A percentile compares a stretch with the other conserved stretches of the same genome.
phyloP scores from a whole-genome alignment of 495 filamentous ascomycete species.

The Neurospora sp. region DNA sequence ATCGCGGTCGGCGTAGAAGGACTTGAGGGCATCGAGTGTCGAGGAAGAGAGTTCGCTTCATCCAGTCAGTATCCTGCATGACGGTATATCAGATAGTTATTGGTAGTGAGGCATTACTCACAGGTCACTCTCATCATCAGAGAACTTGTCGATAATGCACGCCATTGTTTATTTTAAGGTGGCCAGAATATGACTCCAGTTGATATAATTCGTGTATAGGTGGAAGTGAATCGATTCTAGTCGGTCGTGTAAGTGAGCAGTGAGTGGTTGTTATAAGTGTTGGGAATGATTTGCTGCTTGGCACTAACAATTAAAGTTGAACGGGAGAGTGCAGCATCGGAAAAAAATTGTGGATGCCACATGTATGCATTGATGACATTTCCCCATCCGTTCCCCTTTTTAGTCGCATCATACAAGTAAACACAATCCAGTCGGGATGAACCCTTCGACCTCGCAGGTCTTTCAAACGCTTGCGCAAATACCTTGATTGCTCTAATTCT shows the following conservation, averaged over 20 bases:
- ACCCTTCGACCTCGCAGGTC: neutral
- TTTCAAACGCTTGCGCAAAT: neutral
- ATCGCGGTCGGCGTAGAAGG: slow-evolving; percentile 62
- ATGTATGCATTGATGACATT: neutral
- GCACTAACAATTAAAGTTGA: neutral
- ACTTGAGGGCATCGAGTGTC: slow-evolving; percentile 52
- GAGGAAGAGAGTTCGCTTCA: slow-evolving; percentile 45
- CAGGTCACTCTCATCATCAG: slow-evolving; percentile 14
- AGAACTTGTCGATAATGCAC: neutral
- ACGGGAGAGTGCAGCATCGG: neutral
- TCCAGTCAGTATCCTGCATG: neutral
- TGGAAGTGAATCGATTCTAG: neutral
- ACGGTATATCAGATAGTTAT: neutral
- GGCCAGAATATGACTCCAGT: neutral
- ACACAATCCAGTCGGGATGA: neutral
- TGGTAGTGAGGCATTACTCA: slow-evolving; percentile 12
- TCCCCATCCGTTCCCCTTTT: neutral
- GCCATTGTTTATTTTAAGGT: neutral
- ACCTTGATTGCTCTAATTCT: neutral
- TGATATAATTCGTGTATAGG: neutral
- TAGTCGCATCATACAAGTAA: neutral
- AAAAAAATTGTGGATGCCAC: neutral
- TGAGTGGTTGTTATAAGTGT: neutral
- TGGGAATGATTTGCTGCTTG: neutral
- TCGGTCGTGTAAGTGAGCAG: neutral